Base-by-base conservation (phyloP, 768 basidiomycete species). In the Lanmaoa rubissima region DNA sequence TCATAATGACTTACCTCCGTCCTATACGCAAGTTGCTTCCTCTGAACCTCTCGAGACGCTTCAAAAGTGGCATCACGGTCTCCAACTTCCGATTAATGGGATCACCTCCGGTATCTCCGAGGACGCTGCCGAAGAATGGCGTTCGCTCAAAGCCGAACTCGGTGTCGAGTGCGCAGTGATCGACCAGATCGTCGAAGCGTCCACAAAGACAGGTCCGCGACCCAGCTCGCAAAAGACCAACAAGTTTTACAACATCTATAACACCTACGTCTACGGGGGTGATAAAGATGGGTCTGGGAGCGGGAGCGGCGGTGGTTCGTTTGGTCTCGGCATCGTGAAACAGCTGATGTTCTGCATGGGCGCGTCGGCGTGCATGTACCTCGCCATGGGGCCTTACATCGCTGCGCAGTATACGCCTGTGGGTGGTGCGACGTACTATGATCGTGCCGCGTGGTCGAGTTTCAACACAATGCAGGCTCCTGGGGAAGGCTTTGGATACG, bases 231-330 rank as follows among this genome's bases (percentile, higher is more conserved):
- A 78, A 13, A 74, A 76, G 46, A 78, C 77, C 48, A 78, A 81
- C 51, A 78, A 85, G 48, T 91, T 92, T 69, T 92, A 89, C 75
- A 92, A 91, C 71, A 89, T 92, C 66, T 91, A 92, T 71, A 92
- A 92, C 71, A 92, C 89, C 26, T 82, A 82, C 55, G 77, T 82
- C 38, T 79, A 80, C 56, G 77, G 79, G 19, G 72, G 72, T 49
- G 74, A 79, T 60, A 75, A 78, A 51, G 76, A 73, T 24, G 70
- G 71, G 19, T 53, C 67, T 19, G 61, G 69, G 49, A 56, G 48
- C 42, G 53, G 59, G 19, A 48, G 51, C 14, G 60, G 58, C 31
- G 61, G 61, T 11, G 36, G 61, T 14, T 61, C 70, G 51, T 70
- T 74, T 24, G 66, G 74, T 63, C 61, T 71, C 59, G 70, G 63